Percentiles rank a stretch among this genome's conserved stretches.
phyloP scores from a whole-genome alignment of 768 basidiomycete genomes.

The Phlegmacium glaucopus region DNA sequence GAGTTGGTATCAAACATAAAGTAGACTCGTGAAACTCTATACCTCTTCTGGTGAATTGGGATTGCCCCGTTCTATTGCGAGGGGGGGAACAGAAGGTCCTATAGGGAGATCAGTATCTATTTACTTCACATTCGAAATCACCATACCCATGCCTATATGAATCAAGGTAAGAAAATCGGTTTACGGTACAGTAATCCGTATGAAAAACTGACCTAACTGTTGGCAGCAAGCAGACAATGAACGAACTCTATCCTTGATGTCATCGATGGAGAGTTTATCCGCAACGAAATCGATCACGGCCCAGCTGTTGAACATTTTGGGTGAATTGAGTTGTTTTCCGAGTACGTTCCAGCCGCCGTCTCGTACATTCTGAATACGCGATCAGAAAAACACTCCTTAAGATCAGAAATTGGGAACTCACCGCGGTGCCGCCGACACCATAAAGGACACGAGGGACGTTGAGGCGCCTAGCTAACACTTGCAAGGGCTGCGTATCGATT shows the following conservation, averaged over 20 bases:
- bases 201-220: slow-evolving; percentile 10
- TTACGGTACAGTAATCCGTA: too few species aligned
- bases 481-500: slow-evolving; percentile 24
- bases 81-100: too few species aligned
- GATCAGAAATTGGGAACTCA: neutral
- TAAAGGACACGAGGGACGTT: slow-evolving; percentile 14
- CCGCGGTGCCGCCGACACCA: neutral
- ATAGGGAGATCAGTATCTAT: too few species aligned
- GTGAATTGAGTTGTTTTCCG: slow-evolving; percentile 4
- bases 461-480: slow-evolving; percentile 21
- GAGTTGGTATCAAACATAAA: too few species aligned
- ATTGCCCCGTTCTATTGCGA: too few species aligned
- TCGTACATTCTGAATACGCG: neutral
- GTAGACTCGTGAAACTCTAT: too few species aligned
- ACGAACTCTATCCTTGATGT: neutral
- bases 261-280: neutral
- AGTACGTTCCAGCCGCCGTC: slow-evolving; percentile 21
- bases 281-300: slow-evolving; percentile 11
- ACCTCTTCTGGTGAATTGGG: too few species aligned
- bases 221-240: slow-evolving; percentile 9
- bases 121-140: too few species aligned
- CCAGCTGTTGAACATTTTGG: slow-evolving; percentile 12
- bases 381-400: neutral
- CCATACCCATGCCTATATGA: slow-evolving; percentile 14
- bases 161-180: neutral